phyloP scores from a whole-genome alignment of 441 rosid species.

The Rhodomyrtus psidioides region DNA sequence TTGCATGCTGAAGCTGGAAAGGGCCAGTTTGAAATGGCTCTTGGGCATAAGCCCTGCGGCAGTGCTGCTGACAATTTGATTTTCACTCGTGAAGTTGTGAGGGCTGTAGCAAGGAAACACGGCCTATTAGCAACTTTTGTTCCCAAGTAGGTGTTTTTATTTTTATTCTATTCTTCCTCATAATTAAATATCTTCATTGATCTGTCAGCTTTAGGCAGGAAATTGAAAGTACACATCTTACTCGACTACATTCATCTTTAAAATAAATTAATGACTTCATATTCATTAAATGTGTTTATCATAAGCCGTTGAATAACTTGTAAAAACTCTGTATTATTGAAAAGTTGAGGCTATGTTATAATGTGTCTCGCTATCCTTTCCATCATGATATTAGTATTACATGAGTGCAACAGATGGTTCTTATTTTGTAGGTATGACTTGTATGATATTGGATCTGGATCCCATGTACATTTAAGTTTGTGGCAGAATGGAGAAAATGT shows the following conservation, averaged over 20 bases:
- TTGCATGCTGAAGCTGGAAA: constrained; percentile 85
- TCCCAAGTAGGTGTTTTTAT: constrained; percentile 61
- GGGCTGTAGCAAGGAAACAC: constrained; percentile 76
- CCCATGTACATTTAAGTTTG: constrained; percentile 88
- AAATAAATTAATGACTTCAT: not conserved
- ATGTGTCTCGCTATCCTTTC: not conserved
- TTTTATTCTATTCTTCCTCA: not conserved
- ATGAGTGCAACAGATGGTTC: not conserved
- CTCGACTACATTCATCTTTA: not conserved
- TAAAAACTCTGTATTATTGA: not conserved
- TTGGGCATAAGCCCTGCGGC: constrained; percentile 46
- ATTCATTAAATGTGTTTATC: not conserved
- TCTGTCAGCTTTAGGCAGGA: not conserved
- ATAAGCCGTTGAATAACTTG: not conserved
- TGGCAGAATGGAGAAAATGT: constrained; percentile 76
- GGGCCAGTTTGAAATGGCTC: constrained; percentile 84
- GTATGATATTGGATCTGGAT: constrained; percentile 92
- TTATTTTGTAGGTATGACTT: constrained; percentile 50
- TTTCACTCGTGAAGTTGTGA: constrained; percentile 69
- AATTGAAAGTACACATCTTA: not conserved
- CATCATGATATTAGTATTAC: not conserved
- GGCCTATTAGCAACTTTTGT: constrained; percentile 79
- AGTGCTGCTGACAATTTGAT: constrained; percentile 77
- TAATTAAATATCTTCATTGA: not conserved
- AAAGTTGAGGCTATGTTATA: not conserved